Evolutionary conservation across 768 basidiomycete species (phyloP).

Genomic region (Serendipita indica): DNA sequence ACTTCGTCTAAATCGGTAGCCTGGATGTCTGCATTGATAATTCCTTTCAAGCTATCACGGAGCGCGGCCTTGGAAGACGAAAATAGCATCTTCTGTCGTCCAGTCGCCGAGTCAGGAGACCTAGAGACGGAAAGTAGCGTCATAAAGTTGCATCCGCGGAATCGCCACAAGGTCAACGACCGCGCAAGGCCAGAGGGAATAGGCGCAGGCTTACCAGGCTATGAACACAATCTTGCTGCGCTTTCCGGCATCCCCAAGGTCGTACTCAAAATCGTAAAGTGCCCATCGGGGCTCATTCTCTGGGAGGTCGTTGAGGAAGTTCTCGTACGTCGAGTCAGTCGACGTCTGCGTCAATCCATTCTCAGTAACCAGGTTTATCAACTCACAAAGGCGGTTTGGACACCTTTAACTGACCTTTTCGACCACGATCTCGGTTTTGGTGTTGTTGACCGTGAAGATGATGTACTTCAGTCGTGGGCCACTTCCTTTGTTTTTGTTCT

Average conservation of each 20-base stretch:
- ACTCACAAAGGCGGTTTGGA: too few relatives aligned
- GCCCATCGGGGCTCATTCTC: slow-evolving; percentile 29
- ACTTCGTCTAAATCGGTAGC: neutral
- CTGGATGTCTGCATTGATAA: neutral
- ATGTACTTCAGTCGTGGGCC: slow-evolving; percentile 26
- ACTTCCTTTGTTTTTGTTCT: slow-evolving; percentile 26
- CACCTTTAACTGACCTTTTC: slow-evolving; percentile 20
- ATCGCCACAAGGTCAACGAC: too few relatives aligned
- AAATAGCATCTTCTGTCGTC: slow-evolving; percentile 33
- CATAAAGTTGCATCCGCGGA: too few relatives aligned
- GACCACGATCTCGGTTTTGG: slow-evolving; percentile 25
- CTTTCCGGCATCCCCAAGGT: slow-evolving; percentile 26
- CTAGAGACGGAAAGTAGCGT: slow-evolving; percentile 15
- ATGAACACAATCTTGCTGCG: slow-evolving; percentile 32
- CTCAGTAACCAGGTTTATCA: too few relatives aligned
- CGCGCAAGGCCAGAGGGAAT: too few relatives aligned
- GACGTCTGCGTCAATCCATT: slow-evolving; percentile 17
- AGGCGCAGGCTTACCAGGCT: slow-evolving; percentile 26
- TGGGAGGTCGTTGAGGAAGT: slow-evolving; percentile 28
- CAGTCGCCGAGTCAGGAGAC: slow-evolving; percentile 30
- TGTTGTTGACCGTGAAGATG: slow-evolving; percentile 26
- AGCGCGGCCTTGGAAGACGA: slow-evolving; percentile 32
- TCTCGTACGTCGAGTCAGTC: slow-evolving; percentile 24
- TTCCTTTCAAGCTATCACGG: neutral
- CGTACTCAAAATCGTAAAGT: slow-evolving; percentile 30